Evolutionary conservation across 1,139 yeast genomes (phyloP).

Genomic region (Hansenula lynferdii): DNA sequence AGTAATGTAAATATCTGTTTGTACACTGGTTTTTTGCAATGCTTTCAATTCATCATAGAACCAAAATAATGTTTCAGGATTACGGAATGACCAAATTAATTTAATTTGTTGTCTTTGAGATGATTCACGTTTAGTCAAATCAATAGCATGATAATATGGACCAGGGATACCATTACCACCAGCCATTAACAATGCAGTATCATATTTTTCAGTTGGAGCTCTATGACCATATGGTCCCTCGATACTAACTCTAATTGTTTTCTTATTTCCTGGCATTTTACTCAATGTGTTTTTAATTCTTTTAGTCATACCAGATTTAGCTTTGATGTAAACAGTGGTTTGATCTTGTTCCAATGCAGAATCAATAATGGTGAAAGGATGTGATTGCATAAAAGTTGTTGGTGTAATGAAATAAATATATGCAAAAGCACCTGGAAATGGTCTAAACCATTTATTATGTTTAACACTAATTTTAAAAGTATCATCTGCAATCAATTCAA

Average conservation of each 20-base stretch:
- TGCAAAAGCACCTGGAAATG: slow-evolving; percentile 60
- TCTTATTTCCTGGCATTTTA: slow-evolving; percentile 8
- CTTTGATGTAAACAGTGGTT: slow-evolving; percentile 33
- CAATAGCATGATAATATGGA: slow-evolving; percentile 31
- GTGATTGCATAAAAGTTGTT: slow-evolving; percentile 64
- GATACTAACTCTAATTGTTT: slow-evolving; percentile 31
- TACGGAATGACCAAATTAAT: slow-evolving; percentile 48
- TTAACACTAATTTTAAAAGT: slow-evolving; percentile 28
- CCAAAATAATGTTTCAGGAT: slow-evolving; percentile 41
- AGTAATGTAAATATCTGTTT: slow-evolving; percentile 39
- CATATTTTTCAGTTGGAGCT: slow-evolving; percentile 50
- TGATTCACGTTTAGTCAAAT: slow-evolving; percentile 12
- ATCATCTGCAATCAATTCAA: slow-evolving; percentile 42
- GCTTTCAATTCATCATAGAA: slow-evolving; percentile 42
- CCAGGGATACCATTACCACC: slow-evolving; percentile 82
- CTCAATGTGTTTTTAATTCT: slow-evolving; percentile 25
- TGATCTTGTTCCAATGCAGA: slow-evolving; percentile 28
- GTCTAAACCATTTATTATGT: slow-evolving; percentile 36
- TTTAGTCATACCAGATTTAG: slow-evolving; percentile 38
- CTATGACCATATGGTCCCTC: slow-evolving; percentile 66
- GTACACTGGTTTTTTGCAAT: slow-evolving; percentile 30
- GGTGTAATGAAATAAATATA: slow-evolving; percentile 51
- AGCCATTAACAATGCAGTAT: slow-evolving; percentile 49
- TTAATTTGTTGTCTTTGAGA: slow-evolving; percentile 27
- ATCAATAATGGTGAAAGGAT: slow-evolving; percentile 60